Evolutionary conservation across 176 grass and related monocot species (phyloP).

Genomic region (Carex pumila): DNA sequence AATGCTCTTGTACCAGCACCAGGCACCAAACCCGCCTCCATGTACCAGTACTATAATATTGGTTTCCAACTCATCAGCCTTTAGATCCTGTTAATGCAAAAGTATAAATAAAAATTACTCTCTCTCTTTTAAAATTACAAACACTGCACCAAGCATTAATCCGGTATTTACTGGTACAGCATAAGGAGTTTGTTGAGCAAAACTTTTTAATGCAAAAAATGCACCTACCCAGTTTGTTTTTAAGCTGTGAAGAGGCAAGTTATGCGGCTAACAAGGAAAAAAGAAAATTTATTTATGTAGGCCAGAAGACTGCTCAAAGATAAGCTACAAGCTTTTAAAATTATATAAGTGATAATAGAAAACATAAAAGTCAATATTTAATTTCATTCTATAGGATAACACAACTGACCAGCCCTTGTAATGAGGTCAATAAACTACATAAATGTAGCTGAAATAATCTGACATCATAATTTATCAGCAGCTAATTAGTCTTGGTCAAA

Average conservation of each 20-base stretch:
- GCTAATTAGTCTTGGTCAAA: background rate
- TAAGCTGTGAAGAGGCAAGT: background rate
- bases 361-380: background rate
- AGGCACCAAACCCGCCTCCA: slow-evolving; percentile 95
- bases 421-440: background rate
- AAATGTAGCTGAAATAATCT: background rate
- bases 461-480: background rate
- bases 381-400: background rate
- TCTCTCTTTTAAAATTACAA: background rate
- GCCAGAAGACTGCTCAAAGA: background rate
- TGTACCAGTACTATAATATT: slow-evolving; percentile 85
- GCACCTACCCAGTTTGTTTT: background rate
- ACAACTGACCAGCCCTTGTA: background rate
- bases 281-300: background rate
- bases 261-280: background rate
- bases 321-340: background rate
- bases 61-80: slow-evolving; percentile 65
- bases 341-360: background rate
- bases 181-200: background rate
- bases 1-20: slow-evolving; percentile 98
- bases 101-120: background rate
- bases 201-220: background rate
- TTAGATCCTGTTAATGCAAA: slow-evolving; percentile 53
- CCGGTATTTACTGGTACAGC: background rate
- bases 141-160: background rate